Conservation (phyloP, 176 grass and related monocot species). For the Tillandsia fasciculata region DNA sequence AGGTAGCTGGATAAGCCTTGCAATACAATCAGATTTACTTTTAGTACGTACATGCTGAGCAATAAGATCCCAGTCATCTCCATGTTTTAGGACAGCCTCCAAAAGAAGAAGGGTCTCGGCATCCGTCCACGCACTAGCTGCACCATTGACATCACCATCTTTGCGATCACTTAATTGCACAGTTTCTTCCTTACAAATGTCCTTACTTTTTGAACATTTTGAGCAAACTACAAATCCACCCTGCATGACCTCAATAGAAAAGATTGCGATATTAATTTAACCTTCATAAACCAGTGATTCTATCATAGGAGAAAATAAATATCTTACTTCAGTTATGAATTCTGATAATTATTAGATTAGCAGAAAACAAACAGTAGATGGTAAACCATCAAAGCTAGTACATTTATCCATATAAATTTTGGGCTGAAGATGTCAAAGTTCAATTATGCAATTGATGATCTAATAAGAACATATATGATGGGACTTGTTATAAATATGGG, state of each 20-base stretch:
- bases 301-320: background rate
- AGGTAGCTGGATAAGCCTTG: constrained; percentile 89
- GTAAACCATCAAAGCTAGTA: too few relatives aligned
- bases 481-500: too few relatives aligned
- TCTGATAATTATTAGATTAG: too few relatives aligned
- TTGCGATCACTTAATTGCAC: constrained; percentile 22
- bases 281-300: background rate
- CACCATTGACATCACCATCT: constrained; percentile 18
- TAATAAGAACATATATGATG: too few relatives aligned
- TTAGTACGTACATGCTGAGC: constrained; percentile 87
- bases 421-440: too few relatives aligned
- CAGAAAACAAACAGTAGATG: too few relatives aligned
- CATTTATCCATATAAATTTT: too few relatives aligned
- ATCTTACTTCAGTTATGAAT: background rate
- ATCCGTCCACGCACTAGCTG: constrained; percentile 62
- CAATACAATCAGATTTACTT: constrained; percentile 89
- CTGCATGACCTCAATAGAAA: constrained; percentile 32
- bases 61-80: constrained; percentile 98
- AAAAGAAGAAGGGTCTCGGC: constrained; percentile 84
- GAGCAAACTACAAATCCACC: constrained; percentile 58
- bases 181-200: constrained; percentile 27
- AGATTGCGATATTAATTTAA: constrained; percentile 1
- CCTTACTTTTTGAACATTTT: constrained; percentile 57
- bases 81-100: constrained; percentile 95
- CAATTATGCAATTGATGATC: too few relatives aligned